Conservation (phyloP, 768 basidiomycete species). For the Boletellus ananiceps region DNA sequence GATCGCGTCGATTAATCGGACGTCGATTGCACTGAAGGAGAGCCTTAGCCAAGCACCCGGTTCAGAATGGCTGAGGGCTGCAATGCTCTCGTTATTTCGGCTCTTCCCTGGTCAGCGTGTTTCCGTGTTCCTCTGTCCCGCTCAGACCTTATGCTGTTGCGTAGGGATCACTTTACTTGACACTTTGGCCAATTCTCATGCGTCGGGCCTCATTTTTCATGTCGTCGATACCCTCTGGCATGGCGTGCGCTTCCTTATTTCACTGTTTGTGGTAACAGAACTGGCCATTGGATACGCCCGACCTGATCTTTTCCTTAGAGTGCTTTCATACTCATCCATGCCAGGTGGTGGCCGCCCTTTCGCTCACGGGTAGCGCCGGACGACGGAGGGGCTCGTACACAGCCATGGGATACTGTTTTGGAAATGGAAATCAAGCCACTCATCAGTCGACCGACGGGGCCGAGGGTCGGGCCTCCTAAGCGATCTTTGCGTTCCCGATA, state of each 20-base stretch:
- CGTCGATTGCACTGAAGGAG: slow-evolving; percentile 31
- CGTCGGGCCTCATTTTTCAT: slow-evolving; percentile 23
- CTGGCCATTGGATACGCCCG: background rate
- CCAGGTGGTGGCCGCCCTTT: slow-evolving; percentile 17
- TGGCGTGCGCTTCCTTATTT: slow-evolving; percentile 30
- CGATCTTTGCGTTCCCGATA: slow-evolving; percentile 26
- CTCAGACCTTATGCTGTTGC: background rate
- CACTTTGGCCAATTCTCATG: slow-evolving; percentile 23
- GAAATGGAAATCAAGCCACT: slow-evolving; percentile 8
- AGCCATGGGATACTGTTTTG: background rate
- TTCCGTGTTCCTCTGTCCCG: background rate
- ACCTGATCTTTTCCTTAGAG: slow-evolving; percentile 29
- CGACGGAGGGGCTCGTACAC: background rate
- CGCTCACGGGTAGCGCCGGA: background rate
- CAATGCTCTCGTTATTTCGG: slow-evolving; percentile 10
- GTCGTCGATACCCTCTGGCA: slow-evolving; percentile 29
- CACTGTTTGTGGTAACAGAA: slow-evolving; percentile 40
- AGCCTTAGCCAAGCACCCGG: slow-evolving; percentile 20
- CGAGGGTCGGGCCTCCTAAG: background rate
- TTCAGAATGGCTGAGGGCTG: slow-evolving; percentile 22
- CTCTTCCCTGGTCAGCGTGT: slow-evolving; percentile 23
- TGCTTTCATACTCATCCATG: slow-evolving; percentile 32
- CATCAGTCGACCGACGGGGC: slow-evolving; percentile 3
- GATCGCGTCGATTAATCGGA: slow-evolving; percentile 45
- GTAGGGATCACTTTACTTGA: slow-evolving; percentile 11